Conservation (phyloP, 73 alveolate species). For the Stentor coeruleus region DNA sequence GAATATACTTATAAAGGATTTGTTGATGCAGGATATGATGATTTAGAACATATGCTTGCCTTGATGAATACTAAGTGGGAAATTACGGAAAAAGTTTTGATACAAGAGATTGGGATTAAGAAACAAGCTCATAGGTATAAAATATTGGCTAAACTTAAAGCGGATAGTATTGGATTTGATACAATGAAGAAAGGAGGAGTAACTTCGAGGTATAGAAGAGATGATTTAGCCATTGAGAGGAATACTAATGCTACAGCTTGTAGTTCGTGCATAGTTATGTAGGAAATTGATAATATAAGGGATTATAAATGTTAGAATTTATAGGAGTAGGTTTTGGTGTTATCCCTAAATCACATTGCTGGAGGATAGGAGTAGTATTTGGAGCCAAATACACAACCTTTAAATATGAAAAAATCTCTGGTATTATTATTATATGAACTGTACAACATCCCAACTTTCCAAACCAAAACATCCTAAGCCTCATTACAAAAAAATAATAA, state of each 20-base stretch:
- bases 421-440: too few species aligned
- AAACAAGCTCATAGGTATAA: not conserved
- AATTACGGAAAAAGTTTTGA: not conserved
- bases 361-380: too few species aligned
- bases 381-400: too few species aligned
- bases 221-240: slow-evolving; percentile 4
- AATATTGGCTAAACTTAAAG: not conserved
- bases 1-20: too few species aligned
- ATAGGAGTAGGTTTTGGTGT: too few species aligned
- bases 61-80: not conserved
- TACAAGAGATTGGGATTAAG: not conserved
- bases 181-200: slow-evolving; percentile 7
- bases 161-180: not conserved
- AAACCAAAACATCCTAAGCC: too few species aligned
- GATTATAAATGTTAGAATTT: too few species aligned
- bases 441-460: too few species aligned
- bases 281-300: too few species aligned
- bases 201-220: not conserved
- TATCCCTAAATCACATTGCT: too few species aligned
- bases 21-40: not conserved
- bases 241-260: not conserved
- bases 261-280: not conserved
- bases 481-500: too few species aligned
- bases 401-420: too few species aligned
- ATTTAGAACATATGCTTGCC: not conserved